Base-by-base conservation (phyloP, 169 alveolate species). In the Babesia caballi region DNA sequence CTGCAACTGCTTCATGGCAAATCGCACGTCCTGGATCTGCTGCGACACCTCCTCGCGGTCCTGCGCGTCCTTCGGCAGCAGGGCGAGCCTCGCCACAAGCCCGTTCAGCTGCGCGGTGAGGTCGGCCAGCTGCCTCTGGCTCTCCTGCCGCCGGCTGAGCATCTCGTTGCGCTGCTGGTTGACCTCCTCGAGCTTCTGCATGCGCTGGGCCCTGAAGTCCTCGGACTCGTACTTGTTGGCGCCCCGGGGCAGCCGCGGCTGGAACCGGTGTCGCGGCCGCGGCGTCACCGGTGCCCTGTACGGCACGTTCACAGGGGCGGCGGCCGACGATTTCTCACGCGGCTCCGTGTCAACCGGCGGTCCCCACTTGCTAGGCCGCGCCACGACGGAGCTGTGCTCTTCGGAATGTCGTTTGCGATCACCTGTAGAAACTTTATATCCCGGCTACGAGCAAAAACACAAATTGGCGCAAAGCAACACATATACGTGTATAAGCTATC, bases 211-310 rank as follows among this genome's bases (percentile, higher is more conserved):
- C 56, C 50, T 76, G 56, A 66, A 76, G 21, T 76, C 85, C 42
- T 66, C 82, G 7, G 85, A 76, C 27, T 76, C 85, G 54, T 76
- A 76, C 28, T 53, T 76, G 59, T 60, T 46, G 19, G 46, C 32
- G 33, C 60, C 63, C 21, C 28, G 15, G 21, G 46, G 27, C 28
- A 49, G n/a, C 17, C 30, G 8, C 25, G 36, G 49, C 3, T 17
- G 57, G 30, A 8, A 9, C 21, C 60, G 3, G 23, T 8, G 60
- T 9, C n/a, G 35, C 19, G 7, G 15, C 40, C 35, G 27, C 21
- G 25, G 11, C 19, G 21, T 6, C 4, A 0, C 33, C 0, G 15
- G 19, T 1, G 14, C 2, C 35, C 42, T 6, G 40, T 23, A 27
- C 19, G 60, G 8, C 6, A 2, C 25, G 15, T 19, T 47, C 2